Conservation (phyloP, 495 filamentous ascomycete species). For the Neurospora pannonica region DNA sequence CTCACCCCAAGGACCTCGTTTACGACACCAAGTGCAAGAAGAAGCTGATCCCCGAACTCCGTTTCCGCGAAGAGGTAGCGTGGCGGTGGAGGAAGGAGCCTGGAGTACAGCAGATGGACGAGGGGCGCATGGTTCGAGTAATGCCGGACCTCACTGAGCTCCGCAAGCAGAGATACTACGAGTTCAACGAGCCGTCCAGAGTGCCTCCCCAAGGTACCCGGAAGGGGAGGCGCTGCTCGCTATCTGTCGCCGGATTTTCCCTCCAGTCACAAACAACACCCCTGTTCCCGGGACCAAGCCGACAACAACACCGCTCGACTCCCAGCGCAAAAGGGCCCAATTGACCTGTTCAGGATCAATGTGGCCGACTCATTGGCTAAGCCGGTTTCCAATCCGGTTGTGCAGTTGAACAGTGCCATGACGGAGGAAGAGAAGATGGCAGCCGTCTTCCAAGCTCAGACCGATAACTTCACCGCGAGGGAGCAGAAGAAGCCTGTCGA, state of each 20-base stretch:
- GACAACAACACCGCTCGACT: too few species aligned
- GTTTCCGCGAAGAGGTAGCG: conserved; percentile 70
- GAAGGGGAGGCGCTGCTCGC: too few species aligned
- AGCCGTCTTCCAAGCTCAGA: conserved; percentile 77
- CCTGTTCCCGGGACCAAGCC: too few species aligned
- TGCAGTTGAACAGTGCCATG: conserved; percentile 58
- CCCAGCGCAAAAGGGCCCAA: too few species aligned
- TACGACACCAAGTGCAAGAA: not conserved
- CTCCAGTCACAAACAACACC: too few species aligned
- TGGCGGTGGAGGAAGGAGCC: too few species aligned
- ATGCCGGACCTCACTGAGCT: conserved; percentile 54
- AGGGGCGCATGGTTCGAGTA: too few species aligned
- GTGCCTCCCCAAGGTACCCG: too few species aligned
- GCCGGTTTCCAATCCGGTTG: conserved; percentile 44
- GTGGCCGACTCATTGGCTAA: conserved; percentile 25
- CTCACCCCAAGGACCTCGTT: not conserved
- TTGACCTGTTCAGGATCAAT: too few species aligned
- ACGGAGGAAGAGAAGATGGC: conserved; percentile 87
- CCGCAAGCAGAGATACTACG: conserved; percentile 59
- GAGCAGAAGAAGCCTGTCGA: conserved; percentile 30
- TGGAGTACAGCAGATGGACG: too few species aligned
- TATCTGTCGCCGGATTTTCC: too few species aligned
- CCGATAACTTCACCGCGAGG: conserved; percentile 76
- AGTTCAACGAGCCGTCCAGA: conserved; percentile 60
- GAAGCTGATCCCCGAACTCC: conserved; percentile 50